Conservation (phyloP, 73 alveolate species). For the Paramecium sonneborni region DNA sequence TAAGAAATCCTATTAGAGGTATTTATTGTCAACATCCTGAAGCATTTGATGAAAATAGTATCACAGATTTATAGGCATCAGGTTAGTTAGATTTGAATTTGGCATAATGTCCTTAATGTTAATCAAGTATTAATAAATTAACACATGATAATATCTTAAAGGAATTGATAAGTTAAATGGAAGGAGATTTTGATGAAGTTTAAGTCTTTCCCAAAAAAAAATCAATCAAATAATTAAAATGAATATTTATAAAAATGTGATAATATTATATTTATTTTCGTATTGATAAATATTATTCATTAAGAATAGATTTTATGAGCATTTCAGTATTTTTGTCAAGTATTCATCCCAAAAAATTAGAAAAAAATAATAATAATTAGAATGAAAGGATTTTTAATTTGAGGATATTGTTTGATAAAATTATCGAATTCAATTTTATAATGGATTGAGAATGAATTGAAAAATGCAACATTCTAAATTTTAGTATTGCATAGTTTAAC, state of each 20-base stretch:
- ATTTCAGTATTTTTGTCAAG: slow-evolving; percentile 11
- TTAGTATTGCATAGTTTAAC: background rate
- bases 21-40: background rate
- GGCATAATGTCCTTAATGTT: background rate
- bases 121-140: background rate
- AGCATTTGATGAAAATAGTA: background rate
- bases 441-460: background rate
- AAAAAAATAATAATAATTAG: background rate
- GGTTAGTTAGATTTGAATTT: background rate
- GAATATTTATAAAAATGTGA: background rate
- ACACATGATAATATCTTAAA: background rate
- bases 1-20: slow-evolving; percentile 27
- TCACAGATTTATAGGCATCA: background rate
- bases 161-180: background rate
- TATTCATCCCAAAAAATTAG: background rate
- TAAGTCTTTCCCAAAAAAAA: background rate
- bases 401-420: background rate
- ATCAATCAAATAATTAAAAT: background rate
- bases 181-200: background rate
- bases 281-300: background rate
- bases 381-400: background rate
- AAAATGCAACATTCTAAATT: background rate
- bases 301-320: background rate
- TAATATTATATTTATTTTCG: background rate
- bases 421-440: background rate